Evolutionary conservation across 805 yeast genomes (phyloP), one percentile per base, ranked within the genome.

Genomic region (Yarrowia sp.): DNA sequence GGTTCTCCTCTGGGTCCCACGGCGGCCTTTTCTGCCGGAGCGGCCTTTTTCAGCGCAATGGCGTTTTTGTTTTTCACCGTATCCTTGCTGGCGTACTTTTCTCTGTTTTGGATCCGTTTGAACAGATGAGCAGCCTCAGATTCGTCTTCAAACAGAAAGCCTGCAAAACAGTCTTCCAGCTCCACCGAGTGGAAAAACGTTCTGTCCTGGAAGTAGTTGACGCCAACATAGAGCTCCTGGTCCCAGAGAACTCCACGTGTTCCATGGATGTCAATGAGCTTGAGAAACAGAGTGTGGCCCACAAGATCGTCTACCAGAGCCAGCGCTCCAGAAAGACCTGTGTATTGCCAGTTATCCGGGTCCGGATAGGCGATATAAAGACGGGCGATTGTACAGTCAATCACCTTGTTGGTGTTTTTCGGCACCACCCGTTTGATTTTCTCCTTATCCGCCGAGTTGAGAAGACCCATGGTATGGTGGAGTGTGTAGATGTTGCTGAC

Each of bases 101-200:
- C 88, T 67, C 93, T 83, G 54, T 82, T 79, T 14, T 84, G 79
- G 3, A 95, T 92, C 67, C 91, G 82, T 74, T 92, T 93, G 74
- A 78, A 81, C 78, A 95, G 92, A 71, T 88, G 93, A 3, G 89
- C 78, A 0, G 98, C 98, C 70, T 95, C 99, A 62, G 79, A 80
- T 65, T 89, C 85, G 76, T 93, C 97, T 69, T 92, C 97, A 74
- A 95, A 95, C 61, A 95, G 76, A 22, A 95, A 79, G 0, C 98
- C 99, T 11, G 86, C 92, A 62, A 81, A 81, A 73, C 97, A 92
- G 22, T 90, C 96, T 70, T 95, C 98, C 51, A 91, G 79, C 78
- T 95, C 99, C 77, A 95, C 95, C 7, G 96, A 82, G 74, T 95
- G 98, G 81, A 95, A 95, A 76, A 90, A 95, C 41, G 96, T 86